phyloP scores from a whole-genome alignment of 108 stramenopile species.

The Cyclostephanos tholiformis region DNA sequence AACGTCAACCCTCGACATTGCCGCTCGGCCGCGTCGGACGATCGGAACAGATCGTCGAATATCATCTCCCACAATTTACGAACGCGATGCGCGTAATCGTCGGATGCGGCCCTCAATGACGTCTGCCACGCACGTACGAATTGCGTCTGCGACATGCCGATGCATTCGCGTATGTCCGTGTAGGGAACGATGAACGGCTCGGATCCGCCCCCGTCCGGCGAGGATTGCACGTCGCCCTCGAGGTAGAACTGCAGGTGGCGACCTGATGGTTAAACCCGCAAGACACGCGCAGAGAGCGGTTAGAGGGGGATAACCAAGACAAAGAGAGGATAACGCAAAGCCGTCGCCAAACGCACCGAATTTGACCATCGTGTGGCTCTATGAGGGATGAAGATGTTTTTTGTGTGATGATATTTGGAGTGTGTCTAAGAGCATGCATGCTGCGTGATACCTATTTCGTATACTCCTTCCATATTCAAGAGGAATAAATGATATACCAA shows the following conservation, averaged over 20 bases:
- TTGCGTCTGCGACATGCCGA: constrained; percentile 40
- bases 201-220: background rate
- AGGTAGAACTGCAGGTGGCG: constrained; percentile 51
- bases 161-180: constrained; percentile 48
- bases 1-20: constrained; percentile 28
- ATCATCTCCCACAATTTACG: constrained; percentile 36
- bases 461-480: no score
- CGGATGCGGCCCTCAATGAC: constrained; percentile 31
- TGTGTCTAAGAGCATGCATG: no score
- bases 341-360: constrained; percentile 15
- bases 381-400: no score
- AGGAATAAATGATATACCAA: no score
- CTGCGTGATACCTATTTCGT: no score
- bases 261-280: constrained; percentile 2
- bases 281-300: background rate
- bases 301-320: background rate
- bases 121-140: constrained; percentile 27
- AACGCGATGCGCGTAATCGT: constrained; percentile 37
- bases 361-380: constrained; percentile 45
- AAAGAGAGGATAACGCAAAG: background rate
- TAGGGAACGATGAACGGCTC: constrained; percentile 51
- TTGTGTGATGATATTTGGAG: no score
- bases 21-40: constrained; percentile 14
- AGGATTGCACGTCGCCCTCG: constrained; percentile 38
- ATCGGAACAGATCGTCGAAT: constrained; percentile 39